These are phyloP conservation scores for Erysimum cheiri DNA, from an alignment of 441 rosid genomes.

Conservation along the genomic window DNA sequence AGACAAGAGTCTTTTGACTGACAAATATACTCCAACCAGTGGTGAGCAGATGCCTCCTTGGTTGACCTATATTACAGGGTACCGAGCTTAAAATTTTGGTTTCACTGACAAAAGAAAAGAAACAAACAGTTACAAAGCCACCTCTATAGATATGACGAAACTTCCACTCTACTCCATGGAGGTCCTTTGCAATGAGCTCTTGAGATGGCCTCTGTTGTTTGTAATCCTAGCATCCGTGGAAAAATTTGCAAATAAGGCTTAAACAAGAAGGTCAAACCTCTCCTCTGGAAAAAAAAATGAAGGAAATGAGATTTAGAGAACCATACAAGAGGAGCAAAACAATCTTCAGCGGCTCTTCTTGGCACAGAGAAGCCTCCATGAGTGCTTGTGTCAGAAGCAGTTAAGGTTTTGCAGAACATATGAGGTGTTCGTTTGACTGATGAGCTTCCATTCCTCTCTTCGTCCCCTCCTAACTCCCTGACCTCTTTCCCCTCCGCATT, in stretches of 20 bases:
- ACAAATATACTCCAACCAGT: constrained; percentile 97
- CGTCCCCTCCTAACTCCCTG: constrained; percentile 55
- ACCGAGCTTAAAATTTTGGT: neutral
- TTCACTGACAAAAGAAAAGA: neutral
- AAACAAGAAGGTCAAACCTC: constrained; percentile 31
- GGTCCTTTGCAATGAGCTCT: constrained; percentile 91
- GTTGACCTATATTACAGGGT: constrained; percentile 69
- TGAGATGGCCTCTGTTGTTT: constrained; percentile 94
- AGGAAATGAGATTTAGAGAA: constrained; percentile 16
- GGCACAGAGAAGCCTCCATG: constrained; percentile 97
- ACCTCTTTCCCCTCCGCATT: constrained; percentile 59
- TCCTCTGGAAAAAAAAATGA: constrained; percentile 1
- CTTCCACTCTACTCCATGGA: constrained; percentile 94
- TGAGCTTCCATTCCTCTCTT: constrained; percentile 61
- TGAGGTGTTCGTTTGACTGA: constrained; percentile 74
- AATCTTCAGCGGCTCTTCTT: constrained; percentile 90
- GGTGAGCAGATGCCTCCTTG: constrained; percentile 96
- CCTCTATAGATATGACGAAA: constrained; percentile 97
- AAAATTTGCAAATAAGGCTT: constrained; percentile 10
- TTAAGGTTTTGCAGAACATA: constrained; percentile 91
- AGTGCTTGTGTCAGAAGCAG: constrained; percentile 97
- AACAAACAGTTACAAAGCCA: constrained; percentile 38
- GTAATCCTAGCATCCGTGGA: constrained; percentile 64
- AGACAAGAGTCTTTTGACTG: constrained; percentile 88
- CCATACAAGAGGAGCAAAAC: constrained; percentile 82